Evolutionary conservation across 2,329 filamentous ascomycete genomes (phyloP).

Genomic region (Fusarium sp.): DNA sequence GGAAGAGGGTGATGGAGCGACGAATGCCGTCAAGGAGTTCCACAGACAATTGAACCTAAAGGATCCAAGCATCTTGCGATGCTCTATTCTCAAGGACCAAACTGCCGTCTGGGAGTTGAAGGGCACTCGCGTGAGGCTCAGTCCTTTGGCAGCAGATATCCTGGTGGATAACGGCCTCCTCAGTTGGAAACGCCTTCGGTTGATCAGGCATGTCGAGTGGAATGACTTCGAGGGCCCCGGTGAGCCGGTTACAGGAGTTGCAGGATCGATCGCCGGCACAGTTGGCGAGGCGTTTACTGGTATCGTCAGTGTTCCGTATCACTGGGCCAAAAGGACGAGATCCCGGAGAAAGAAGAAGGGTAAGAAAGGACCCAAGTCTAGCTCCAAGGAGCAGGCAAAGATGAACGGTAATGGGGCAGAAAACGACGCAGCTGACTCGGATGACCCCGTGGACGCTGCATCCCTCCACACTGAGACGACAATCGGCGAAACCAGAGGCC

Average conservation of each 20-base stretch:
- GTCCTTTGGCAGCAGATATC: constrained; percentile 73
- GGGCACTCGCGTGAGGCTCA: constrained; percentile 69
- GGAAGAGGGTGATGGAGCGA: constrained; percentile 73
- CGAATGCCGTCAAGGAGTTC: constrained; percentile 76
- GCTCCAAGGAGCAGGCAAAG: constrained; percentile 1
- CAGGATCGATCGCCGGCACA: constrained; percentile 70
- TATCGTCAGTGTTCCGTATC: constrained; percentile 72
- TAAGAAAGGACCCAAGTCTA: constrained; percentile 5
- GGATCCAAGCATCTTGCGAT: constrained; percentile 69
- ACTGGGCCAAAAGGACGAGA: constrained; percentile 68
- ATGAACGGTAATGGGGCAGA: background rate
- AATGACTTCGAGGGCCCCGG: constrained; percentile 82
- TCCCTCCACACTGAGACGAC: constrained; percentile 31
- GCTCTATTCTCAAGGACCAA: constrained; percentile 71
- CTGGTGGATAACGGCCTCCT: constrained; percentile 71
- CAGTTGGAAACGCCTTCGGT: constrained; percentile 71
- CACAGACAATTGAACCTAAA: constrained; percentile 68
- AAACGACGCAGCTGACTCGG: constrained; percentile 6
- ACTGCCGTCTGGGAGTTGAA: constrained; percentile 76
- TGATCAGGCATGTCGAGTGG: constrained; percentile 78
- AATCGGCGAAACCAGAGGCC: constrained; percentile 44
- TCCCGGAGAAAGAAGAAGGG: constrained; percentile 52
- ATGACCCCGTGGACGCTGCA: constrained; percentile 9
- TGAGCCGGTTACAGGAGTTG: constrained; percentile 76
- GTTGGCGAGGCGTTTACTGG: constrained; percentile 71